Evolutionary conservation across 495 filamentous ascomycete species (phyloP), one percentile per base, ranked within the genome.

Genomic region (Podospora anserina): DNA sequence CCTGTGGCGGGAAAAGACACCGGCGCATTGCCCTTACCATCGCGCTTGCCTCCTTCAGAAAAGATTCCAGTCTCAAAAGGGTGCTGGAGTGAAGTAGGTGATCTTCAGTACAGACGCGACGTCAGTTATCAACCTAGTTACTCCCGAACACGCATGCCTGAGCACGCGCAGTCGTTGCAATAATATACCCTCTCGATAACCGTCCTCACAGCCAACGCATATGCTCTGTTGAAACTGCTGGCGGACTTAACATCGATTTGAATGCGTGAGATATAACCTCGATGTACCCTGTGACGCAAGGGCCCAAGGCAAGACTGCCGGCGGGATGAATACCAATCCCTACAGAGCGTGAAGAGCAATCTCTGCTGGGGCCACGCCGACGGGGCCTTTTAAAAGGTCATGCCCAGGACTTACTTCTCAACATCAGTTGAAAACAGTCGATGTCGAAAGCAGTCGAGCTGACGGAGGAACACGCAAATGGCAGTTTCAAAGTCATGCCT

Each of bases 21-120:
- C 66, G 75, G 77, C 77, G 81, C 76, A 63, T 77, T 74, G 79
- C 78, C 66, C 82, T 83, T 83, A 83, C 82, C 83, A 84, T 84
- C 82, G 78, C 82, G 81, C 81, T 83, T 84, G 72, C 83, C 82
- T 82, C 82, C 82, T 83, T 83, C 81, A 83, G 82, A 84, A 82
- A 82, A 78, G 78, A 79, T 77, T 79, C 78, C 75, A 64, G 69
- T 63, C 39, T 11, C 15, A 49, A 13, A 13, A 49, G 39, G 39
- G 39, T 16, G 13, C 39, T 49, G 39, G 39, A 16, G 39, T 32
- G 4, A 32, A 32, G 30, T 32, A 49, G 39, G 13, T 13, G 39
- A 49, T 11, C 9, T 16, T 16, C 9, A 49, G 39, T 16, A 3
- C 9, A 49, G 39, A 49, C 39, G 15, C 5, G 15, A 11, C 9